Evolutionary conservation across 2,329 filamentous ascomycete genomes (phyloP).

Genomic region (Fusarium marasasianum): DNA sequence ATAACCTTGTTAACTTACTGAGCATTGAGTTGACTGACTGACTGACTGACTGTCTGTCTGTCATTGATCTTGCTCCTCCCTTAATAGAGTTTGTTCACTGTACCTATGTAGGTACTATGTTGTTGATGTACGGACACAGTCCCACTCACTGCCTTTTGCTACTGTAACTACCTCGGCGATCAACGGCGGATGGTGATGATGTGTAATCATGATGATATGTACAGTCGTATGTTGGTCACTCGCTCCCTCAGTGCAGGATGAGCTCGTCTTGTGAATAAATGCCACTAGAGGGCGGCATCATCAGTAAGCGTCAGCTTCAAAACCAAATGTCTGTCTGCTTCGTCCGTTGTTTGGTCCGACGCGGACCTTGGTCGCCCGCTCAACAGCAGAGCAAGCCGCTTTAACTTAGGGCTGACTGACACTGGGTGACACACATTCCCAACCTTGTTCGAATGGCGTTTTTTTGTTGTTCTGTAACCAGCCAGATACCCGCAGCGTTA

Average conservation of each 20-base stretch:
- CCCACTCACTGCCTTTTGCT: not conserved
- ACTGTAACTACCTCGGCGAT: not conserved
- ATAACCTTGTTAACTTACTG: not conserved
- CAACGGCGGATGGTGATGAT: not conserved
- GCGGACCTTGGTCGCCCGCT: conserved; percentile 1
- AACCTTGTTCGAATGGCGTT: conserved; percentile 3
- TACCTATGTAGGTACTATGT: too few relatives aligned
- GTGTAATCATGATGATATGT: conserved; percentile 5
- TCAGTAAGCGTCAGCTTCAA: conserved; percentile 20
- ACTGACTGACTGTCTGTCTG: too few relatives aligned
- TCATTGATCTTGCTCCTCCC: not conserved
- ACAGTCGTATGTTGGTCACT: not conserved
- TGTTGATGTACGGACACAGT: not conserved
- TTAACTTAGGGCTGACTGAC: conserved; percentile 34
- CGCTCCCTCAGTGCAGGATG: not conserved
- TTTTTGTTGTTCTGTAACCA: conserved; percentile 3
- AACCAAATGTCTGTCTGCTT: conserved; percentile 6
- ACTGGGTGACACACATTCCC: conserved; percentile 15
- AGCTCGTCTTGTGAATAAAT: not conserved
- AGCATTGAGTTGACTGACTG: not conserved
- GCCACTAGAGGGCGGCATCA: not conserved
- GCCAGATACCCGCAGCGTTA: not conserved
- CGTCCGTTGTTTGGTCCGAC: conserved; percentile 29
- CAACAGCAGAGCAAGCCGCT: not conserved
- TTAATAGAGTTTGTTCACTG: not conserved